Percentiles rank a stretch among this genome's conserved stretches.
These are phyloP conservation scores for Millerago galiae DNA, from an alignment of 805 yeast genomes.

Conservation along the genomic window DNA sequence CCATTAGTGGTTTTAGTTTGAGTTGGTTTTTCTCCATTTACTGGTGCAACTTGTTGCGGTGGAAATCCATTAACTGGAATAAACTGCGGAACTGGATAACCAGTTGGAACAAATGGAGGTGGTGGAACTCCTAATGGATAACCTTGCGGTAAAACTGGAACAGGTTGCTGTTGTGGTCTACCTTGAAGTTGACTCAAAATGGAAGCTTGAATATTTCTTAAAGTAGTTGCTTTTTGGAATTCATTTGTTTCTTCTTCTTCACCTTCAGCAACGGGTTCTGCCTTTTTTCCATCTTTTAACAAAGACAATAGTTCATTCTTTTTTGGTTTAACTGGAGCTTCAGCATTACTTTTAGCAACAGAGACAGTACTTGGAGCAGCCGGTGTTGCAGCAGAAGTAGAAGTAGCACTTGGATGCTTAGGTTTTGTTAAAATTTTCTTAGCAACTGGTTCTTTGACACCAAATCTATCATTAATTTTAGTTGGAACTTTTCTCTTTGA, in stretches of 20 bases:
- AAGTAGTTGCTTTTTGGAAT: constrained; percentile 3
- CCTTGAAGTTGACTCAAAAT: constrained; percentile 26
- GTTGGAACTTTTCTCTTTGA: constrained; percentile 18
- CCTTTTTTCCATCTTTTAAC: constrained; percentile 31
- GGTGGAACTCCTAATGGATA: constrained; percentile 8
- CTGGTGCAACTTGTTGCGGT: neutral
- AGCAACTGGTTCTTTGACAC: neutral
- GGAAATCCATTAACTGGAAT: constrained; percentile 3
- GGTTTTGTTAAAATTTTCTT: neutral
- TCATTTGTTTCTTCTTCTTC: constrained; percentile 13
- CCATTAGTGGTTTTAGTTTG: constrained; percentile 5
- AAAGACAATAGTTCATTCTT: constrained; percentile 37
- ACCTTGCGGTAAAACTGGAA: constrained; percentile 8
- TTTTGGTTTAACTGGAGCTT: constrained; percentile 12
- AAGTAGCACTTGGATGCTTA: neutral
- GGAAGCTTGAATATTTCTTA: constrained; percentile 17
- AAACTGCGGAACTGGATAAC: constrained; percentile 16
- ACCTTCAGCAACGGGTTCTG: neutral
- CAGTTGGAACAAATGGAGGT: constrained; percentile 10
- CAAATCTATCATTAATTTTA: constrained; percentile 3
- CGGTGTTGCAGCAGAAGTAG: neutral
- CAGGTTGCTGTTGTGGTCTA: constrained; percentile 9
- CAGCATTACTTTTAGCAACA: neutral
- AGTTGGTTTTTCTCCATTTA: neutral
- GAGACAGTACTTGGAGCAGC: neutral